Evolutionary conservation across 495 filamentous ascomycete species (phyloP).

Genomic region (Lasiosphaeriaceae sp.): DNA sequence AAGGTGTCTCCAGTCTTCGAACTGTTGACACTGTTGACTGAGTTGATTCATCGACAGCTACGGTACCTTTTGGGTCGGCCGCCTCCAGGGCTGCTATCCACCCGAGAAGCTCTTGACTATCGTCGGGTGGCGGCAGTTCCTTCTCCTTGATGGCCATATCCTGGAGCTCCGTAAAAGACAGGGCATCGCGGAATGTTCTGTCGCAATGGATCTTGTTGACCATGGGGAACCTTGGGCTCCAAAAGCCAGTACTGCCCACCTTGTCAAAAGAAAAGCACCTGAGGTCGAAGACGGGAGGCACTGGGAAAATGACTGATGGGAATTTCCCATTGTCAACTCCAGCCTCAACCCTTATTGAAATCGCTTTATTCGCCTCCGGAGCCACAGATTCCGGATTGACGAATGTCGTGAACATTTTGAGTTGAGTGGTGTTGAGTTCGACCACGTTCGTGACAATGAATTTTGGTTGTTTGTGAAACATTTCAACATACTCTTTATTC

Average conservation of each 20-base stretch:
- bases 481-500: constrained; percentile 62
- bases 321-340: constrained; percentile 33
- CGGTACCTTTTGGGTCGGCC: constrained; percentile 33
- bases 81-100: constrained; percentile 55
- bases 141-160: constrained; percentile 37
- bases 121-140: constrained; percentile 26
- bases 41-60: constrained; percentile 21
- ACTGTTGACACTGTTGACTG: constrained; percentile 11
- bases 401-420: constrained; percentile 29
- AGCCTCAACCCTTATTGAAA: constrained; percentile 26
- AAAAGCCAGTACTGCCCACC: constrained; percentile 39
- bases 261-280: constrained; percentile 47
- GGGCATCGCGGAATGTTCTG: constrained; percentile 37
- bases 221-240: constrained; percentile 43
- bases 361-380: constrained; percentile 25
- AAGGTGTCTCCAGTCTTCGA: constrained; percentile 2
- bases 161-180: constrained; percentile 43
- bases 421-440: constrained; percentile 35
- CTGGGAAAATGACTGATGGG: constrained; percentile 34
- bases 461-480: constrained; percentile 48
- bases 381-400: constrained; percentile 32
- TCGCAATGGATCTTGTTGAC: constrained; percentile 47
- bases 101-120: constrained; percentile 47
- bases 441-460: constrained; percentile 61
- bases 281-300: constrained; percentile 43